Base-by-base conservation (phyloP, 2,329 filamentous ascomycete species). In the Phoma sp. region DNA sequence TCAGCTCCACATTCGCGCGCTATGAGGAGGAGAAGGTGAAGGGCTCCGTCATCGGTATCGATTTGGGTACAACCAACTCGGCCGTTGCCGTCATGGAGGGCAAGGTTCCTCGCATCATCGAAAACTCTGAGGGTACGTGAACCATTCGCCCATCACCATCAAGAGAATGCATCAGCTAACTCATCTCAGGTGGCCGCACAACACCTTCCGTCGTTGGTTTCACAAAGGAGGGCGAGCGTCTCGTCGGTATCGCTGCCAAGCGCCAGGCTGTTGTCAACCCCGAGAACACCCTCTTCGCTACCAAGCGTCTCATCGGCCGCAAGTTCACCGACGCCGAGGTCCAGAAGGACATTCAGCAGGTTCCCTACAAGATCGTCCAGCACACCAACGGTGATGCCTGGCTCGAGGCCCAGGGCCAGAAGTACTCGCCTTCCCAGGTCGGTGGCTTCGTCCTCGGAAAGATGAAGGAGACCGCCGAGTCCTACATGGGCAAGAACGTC, bases 381-480 rank as follows among this genome's bases (percentile, higher is more conserved):
- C 93, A 97, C 87, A 87, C 82, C 81, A 97, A 97, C 77, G 93
- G 93, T 68, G 93, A 97, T 75, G 93, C 93, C 60, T 97, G 93
- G 93, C 90, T 98, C 61, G 87, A 93, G 79, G 91, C 93, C 68
- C 92, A 92, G 68, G 92, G 88, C 74, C 87, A 97, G 80, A 96
- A 93, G 79, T 97, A 97, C 84, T 97, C 93, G 64, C 93, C 93
- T 53, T 96, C 93, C n/a, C 93, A 98, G 80, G 91, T 98, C 62
- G 93, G 93, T 85, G 93, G 93, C 74, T 96, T 97, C 79, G 85
- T 97, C 65, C 86, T 98, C 71, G 89, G 92, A 79, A 97, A 98
- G 87, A 97, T 97, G 93, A 97, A 96, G 87, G 93, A 97, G 85
- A 98, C 93, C 46, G 93, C 93, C 64, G 93, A 97, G 83, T 84